Percentiles rank a stretch among this genome's conserved stretches.
Conservation (phyloP, 495 filamentous ascomycete genomes). For the Penicillium odoratum region DNA sequence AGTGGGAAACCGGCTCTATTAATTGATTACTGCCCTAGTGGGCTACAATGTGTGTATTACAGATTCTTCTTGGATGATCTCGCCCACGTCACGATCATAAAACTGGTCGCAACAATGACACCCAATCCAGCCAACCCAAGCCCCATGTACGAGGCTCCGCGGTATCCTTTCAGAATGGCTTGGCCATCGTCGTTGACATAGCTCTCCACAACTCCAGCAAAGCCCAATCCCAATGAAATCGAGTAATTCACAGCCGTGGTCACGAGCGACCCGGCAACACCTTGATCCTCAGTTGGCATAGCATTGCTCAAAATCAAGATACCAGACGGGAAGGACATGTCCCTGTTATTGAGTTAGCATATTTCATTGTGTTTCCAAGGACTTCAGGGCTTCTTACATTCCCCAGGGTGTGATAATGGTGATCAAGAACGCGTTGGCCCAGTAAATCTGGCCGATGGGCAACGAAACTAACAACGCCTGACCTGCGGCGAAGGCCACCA, state of each 20-base stretch:
- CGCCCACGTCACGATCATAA: slow-evolving; percentile 19
- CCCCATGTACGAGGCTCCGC: slow-evolving; percentile 38
- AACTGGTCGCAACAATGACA: slow-evolving; percentile 16
- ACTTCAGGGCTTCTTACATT: slow-evolving; percentile 48
- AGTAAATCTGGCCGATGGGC: slow-evolving; percentile 44
- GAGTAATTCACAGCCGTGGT: slow-evolving; percentile 66
- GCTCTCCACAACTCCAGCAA: slow-evolving; percentile 63
- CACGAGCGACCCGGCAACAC: slow-evolving; percentile 58
- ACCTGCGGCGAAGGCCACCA: slow-evolving; percentile 44
- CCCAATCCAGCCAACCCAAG: slow-evolving; percentile 38
- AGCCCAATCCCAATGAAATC: slow-evolving; percentile 64
- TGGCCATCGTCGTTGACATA: slow-evolving; percentile 48
- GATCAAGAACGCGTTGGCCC: slow-evolving; percentile 48
- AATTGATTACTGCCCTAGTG: background rate
- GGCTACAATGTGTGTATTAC: background rate
- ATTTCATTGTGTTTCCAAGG: slow-evolving; percentile 19
- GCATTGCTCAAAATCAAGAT: slow-evolving; percentile 38
- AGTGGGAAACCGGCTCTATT: background rate
- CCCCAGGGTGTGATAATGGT: slow-evolving; percentile 52
- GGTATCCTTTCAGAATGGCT: slow-evolving; percentile 37
- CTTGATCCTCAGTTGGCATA: slow-evolving; percentile 41
- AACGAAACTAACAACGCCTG: slow-evolving; percentile 33
- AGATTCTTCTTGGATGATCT: slow-evolving; percentile 3
- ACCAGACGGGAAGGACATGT: slow-evolving; percentile 40
- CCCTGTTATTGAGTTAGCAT: slow-evolving; percentile 24